Base-by-base conservation (phyloP, 31 red algal genomes). In the Odonthalia washingtoniensis region DNA sequence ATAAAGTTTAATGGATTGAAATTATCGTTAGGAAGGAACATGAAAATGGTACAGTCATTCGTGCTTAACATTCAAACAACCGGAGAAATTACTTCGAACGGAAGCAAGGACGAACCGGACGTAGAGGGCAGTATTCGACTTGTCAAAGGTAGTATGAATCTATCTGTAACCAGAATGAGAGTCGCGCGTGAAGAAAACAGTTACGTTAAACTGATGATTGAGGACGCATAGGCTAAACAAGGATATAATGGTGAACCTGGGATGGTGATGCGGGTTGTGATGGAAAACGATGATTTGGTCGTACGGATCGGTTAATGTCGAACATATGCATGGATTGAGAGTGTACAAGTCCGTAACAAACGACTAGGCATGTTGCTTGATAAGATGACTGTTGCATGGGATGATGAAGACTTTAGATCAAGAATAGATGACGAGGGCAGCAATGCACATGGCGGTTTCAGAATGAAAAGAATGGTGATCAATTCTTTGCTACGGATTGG, bases 11-110 rank as follows among this genome's bases (percentile, higher is more conserved):
- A 77, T 6, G 52, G 46, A 5, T 40, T 91, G 32, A 64, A 46
- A 12, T 45, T 91, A 26, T 24, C 12, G 44, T 31, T n/a, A n/a
- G n/a, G n/a, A n/a, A n/a, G n/a, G n/a, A n/a, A n/a, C n/a, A n/a
- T n/a, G n/a, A n/a, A n/a, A 37, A 57, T 91, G 40, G 81, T 91
- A 62, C 67, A 91, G 44, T 80, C 89, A 37, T 83, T 85, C 53
- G 37, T 91, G 39, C 75, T 91, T 2, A 78, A 85, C 40, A 37
- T 91, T 39, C 79, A 85, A 18, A 77, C 81, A 35, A 42, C 72
- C 33, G 89, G 89, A 6, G 80, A 33, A 26, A 28, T 91, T 36
- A 53, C 38, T 18, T n/a, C 80, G 36, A 37, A 91, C 30, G 89
- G 89, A 3, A 80, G 5, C 30, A 36, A 17, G n/a, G 34, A n/a